A percentile compares a stretch with the other conserved stretches of the same genome.
Evolutionary conservation across 163 green algal species (phyloP).

Genomic region (Volvox carteri): DNA sequence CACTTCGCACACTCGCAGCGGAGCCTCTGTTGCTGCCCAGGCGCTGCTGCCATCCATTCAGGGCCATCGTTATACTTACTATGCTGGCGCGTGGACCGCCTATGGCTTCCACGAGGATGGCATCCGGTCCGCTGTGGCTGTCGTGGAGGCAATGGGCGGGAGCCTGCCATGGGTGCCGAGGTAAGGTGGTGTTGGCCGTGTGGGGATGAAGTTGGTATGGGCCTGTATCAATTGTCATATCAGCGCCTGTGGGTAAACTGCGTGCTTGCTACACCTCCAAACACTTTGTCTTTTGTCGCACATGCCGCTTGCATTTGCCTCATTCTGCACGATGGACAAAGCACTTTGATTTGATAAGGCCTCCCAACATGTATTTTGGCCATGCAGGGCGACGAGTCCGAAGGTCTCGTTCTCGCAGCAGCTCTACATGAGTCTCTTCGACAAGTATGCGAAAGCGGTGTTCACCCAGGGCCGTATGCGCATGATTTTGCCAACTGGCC

Average conservation of each 20-base stretch:
- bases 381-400: conserved; percentile 65
- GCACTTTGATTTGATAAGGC: too few species aligned
- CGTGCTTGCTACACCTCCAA: too few species aligned
- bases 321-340: too few species aligned
- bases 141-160: conserved; percentile 69
- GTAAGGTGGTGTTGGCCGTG: background rate
- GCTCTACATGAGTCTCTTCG: conserved; percentile 74
- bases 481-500: conserved; percentile 90
- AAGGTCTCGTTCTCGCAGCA: conserved; percentile 76
- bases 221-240: too few species aligned
- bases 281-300: too few species aligned
- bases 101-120: conserved; percentile 99
- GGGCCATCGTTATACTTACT: conserved; percentile 82
- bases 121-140: conserved; percentile 84
- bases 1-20: conserved; percentile 58
- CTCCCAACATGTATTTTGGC: background rate
- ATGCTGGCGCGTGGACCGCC: conserved; percentile 90
- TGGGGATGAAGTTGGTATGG: background rate
- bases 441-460: conserved; percentile 78
- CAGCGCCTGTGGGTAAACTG: too few species aligned
- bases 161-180: conserved; percentile 77
- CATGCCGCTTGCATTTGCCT: too few species aligned
- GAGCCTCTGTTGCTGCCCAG: conserved; percentile 79
- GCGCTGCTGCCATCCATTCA: conserved; percentile 75
- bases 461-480: conserved; percentile 81